Evolutionary conservation across 345 rosid genomes (phyloP).

Genomic region (Euphorbia tirucalli): DNA sequence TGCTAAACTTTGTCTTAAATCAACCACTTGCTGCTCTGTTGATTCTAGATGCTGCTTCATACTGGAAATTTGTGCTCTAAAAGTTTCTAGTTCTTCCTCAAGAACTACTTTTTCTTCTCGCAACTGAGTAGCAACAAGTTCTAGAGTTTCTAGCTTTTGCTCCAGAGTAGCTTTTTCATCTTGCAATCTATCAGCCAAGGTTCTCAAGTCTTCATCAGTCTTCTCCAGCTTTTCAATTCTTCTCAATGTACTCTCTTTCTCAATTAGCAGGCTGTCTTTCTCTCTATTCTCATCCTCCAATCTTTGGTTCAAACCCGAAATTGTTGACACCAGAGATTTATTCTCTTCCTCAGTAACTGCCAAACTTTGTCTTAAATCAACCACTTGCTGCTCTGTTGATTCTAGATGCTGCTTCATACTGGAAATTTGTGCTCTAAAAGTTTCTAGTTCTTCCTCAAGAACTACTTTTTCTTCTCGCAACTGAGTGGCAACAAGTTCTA

Average conservation of each 20-base stretch:
- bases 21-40: slow-evolving; percentile 45
- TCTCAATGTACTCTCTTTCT: slow-evolving; percentile 39
- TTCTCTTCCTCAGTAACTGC: slow-evolving; percentile 48
- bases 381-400: slow-evolving; percentile 47
- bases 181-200: slow-evolving; percentile 38
- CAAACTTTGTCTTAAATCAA: slow-evolving; percentile 39
- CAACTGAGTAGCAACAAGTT: slow-evolving; percentile 37
- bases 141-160: slow-evolving; percentile 38
- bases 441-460: slow-evolving; percentile 36
- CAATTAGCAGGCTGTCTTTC: slow-evolving; percentile 38
- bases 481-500: slow-evolving; percentile 35
- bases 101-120: slow-evolving; percentile 40
- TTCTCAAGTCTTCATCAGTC: slow-evolving; percentile 42
- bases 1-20: slow-evolving; percentile 37
- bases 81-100: slow-evolving; percentile 40
- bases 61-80: slow-evolving; percentile 38
- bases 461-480: slow-evolving; percentile 39
- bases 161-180: slow-evolving; percentile 35
- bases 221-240: slow-evolving; percentile 47
- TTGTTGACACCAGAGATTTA: slow-evolving; percentile 37
- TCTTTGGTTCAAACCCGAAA: slow-evolving; percentile 28
- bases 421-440: slow-evolving; percentile 38
- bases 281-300: slow-evolving; percentile 39
- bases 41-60: slow-evolving; percentile 59
- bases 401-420: slow-evolving; percentile 50